Evolutionary conservation across 2,329 filamentous ascomycete genomes (phyloP), one percentile per base, ranked within the genome.

Genomic region (Venturia effusa): DNA sequence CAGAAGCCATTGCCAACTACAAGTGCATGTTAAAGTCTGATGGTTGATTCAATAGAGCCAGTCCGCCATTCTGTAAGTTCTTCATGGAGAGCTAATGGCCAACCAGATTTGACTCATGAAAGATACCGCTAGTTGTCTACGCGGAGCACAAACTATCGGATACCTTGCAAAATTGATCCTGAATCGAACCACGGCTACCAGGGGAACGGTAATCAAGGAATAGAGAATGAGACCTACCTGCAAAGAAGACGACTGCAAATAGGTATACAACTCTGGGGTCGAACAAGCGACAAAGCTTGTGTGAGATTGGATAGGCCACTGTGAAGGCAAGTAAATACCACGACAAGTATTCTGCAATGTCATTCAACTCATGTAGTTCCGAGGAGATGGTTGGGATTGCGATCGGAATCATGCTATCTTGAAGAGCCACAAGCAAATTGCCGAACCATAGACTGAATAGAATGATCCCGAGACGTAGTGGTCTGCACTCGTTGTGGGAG

Each of bases 391-490:
- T 37, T 24, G 57, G 57, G 24, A 60, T 40, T 5, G 57, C 57
- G 27, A 43, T 41, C 22, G 57, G 57, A 4, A 43, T 39, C 57
- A 60, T 60, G 7, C 17, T 40, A 10, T 60, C 57, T 13, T 40
- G 57, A 19, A 60, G 34, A 6, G 34, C 19, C 11, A 60, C 57
- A 15, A 60, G 57, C 22, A 60, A 6, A 41, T 43, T 40, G 11
- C 57, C 57, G n/a, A 60, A 60, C 57, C 57, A 60, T 34, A 60
- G 22, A 34, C 34, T 55, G 27, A 55, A 55, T 10, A 55, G 27
- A 32, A 55, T 19, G 11, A 55, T 55, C 5, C 51, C 51, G 27
- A 55, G 51, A 34, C 51, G 51, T 4, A 55, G 10, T 17, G 51
- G 51, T 34, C 27, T 27, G 30, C 10, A 10, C 7, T n/a, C 6